A percentile compares a stretch with the other conserved stretches of the same genome.
Evolutionary conservation across 495 filamentous ascomycete genomes (phyloP).

Genomic region (Tuber aestivum): DNA sequence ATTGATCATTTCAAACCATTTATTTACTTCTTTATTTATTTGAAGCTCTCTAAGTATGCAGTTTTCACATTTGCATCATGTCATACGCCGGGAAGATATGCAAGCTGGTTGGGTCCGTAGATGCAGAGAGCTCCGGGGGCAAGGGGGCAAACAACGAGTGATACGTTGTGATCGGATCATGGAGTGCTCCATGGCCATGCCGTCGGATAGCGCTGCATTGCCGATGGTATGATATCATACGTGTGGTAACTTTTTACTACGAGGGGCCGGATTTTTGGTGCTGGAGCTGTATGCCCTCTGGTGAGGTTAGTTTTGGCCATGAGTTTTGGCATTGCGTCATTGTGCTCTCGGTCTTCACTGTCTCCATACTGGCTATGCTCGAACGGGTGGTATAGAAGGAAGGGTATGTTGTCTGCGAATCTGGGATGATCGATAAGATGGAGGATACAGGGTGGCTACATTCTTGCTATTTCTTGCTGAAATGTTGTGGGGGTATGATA

Average conservation of each 20-base stretch:
- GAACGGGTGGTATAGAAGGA: background rate
- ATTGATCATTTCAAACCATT: background rate
- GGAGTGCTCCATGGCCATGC: background rate
- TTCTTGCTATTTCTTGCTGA: background rate
- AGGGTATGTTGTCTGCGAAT: background rate
- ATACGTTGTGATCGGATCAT: background rate
- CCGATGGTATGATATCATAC: background rate
- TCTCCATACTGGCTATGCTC: background rate
- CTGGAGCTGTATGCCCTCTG: background rate
- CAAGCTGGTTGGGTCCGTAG: background rate
- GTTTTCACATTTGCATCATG: background rate
- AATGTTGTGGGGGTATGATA: background rate
- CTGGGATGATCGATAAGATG: background rate
- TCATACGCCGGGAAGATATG: background rate
- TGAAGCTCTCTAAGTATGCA: background rate
- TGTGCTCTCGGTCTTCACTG: background rate
- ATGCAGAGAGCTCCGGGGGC: background rate
- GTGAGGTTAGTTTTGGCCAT: background rate
- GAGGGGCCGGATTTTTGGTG: background rate
- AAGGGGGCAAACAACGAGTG: background rate
- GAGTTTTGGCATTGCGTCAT: background rate
- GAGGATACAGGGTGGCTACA: background rate
- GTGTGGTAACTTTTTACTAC: background rate
- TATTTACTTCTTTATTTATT: too few species aligned
- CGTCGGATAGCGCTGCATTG: background rate